These are phyloP conservation scores for Agaricus blazei DNA, from an alignment of 768 basidiomycete genomes.

Conservation along the genomic window DNA sequence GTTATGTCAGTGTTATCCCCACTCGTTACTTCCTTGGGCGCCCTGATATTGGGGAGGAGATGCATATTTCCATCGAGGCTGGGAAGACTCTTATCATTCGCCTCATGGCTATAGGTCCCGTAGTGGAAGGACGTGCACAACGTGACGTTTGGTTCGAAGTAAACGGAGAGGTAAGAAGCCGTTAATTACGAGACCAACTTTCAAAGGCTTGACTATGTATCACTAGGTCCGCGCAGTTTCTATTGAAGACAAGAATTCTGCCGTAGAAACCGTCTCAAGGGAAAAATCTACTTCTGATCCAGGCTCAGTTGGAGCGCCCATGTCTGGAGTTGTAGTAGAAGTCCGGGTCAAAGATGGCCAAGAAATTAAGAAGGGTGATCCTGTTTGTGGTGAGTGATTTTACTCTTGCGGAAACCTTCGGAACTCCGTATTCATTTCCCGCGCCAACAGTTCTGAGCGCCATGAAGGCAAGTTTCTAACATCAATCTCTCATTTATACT, in stretches of 20 bases:
- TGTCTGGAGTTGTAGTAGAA: conserved; percentile 98
- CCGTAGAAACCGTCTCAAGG: conserved; percentile 89
- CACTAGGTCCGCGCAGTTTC: conserved; percentile 86
- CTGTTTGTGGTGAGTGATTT: conserved; percentile 69
- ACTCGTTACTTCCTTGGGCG: conserved; percentile 97
- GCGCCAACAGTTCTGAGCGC: conserved; percentile 74
- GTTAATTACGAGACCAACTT: conserved; percentile 6
- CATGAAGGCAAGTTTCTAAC: conserved; percentile 72
- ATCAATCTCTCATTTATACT: conserved; percentile 9
- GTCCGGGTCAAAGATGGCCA: conserved; percentile 97
- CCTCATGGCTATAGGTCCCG: conserved; percentile 91
- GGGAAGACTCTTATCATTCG: conserved; percentile 97
- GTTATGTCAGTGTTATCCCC: conserved; percentile 71
- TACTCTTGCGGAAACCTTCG: conserved; percentile 6
- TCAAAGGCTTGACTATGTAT: conserved; percentile 13
- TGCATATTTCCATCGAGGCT: conserved; percentile 93
- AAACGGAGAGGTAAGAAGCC: conserved; percentile 74
- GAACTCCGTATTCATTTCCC: conserved; percentile 17
- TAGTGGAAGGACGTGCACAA: conserved; percentile 86
- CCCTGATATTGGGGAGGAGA: conserved; percentile 89
- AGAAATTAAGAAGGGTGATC: conserved; percentile 98
- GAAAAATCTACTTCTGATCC: conserved; percentile 94
- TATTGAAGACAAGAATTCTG: conserved; percentile 96
- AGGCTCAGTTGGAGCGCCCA: conserved; percentile 95
- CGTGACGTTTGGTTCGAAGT: conserved; percentile 99